Percentiles rank a stretch among this genome's conserved stretches.
Evolutionary conservation across 164 flowering plant genomes (phyloP).

Genomic region (Amborella trichopoda): DNA sequence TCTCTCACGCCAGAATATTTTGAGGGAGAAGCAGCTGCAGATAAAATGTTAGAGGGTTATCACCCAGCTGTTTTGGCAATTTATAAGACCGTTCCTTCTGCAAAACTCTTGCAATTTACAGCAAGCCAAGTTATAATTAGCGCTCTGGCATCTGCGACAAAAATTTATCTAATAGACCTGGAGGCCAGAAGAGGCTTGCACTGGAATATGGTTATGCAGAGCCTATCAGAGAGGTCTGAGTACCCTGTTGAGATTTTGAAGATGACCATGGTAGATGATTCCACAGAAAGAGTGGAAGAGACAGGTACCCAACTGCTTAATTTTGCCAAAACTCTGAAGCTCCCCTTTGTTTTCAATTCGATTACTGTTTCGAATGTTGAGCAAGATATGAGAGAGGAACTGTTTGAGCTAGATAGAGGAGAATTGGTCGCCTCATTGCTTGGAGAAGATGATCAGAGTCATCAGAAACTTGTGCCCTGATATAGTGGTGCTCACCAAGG

Average conservation of each 20-base stretch:
- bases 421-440: no score
- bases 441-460: no score
- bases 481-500: no score
- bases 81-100: conserved; percentile 22
- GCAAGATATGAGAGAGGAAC: no score
- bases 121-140: no score
- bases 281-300: conserved; percentile 3
- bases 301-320: no score
- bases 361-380: no score
- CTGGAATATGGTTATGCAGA: conserved; percentile 39
- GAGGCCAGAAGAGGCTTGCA: conserved; percentile 26
- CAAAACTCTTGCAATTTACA: conserved; percentile 22
- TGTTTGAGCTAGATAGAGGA: no score
- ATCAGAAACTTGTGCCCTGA: no score
- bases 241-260: conserved; percentile 31
- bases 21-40: conserved; percentile 8
- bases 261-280: conserved; percentile 26
- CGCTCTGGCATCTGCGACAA: conserved; percentile 22
- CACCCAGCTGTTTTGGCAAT: conserved; percentile 11
- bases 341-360: no score
- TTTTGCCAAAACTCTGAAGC: no score
- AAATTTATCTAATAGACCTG: conserved; percentile 38
- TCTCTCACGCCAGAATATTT: conserved; percentile 1
- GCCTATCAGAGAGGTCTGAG: conserved; percentile 17
- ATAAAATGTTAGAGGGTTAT: conserved; percentile 13